Conservation (phyloP, 495 filamentous ascomycete genomes). For the Apiosordaria backusii region DNA sequence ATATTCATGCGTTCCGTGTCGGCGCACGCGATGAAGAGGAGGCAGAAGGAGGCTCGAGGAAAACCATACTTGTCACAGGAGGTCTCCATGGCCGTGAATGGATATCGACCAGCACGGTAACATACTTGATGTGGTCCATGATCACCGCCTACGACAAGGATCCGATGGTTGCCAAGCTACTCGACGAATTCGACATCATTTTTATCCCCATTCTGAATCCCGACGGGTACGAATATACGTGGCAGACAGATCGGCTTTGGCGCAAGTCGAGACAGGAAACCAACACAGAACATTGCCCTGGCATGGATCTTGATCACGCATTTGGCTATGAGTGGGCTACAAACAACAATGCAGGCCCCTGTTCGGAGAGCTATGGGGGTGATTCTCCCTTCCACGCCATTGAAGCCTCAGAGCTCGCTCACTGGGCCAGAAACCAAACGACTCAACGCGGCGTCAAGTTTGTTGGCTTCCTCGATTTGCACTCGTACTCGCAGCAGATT, state of each 20-base stretch:
- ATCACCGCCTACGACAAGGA: conserved; percentile 75
- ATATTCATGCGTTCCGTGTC: conserved; percentile 78
- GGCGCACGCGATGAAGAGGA: conserved; percentile 54
- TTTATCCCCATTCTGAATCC: conserved; percentile 88
- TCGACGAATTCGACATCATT: conserved; percentile 79
- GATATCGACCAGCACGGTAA: conserved; percentile 92
- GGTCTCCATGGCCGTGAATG: conserved; percentile 92
- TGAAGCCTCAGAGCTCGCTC: conserved; percentile 70
- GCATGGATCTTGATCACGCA: conserved; percentile 82
- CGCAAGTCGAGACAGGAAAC: conserved; percentile 91
- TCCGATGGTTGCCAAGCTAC: conserved; percentile 63
- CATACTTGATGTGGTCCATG: conserved; percentile 83
- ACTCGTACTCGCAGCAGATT: conserved; percentile 94
- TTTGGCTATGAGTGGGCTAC: conserved; percentile 85
- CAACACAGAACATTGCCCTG: conserved; percentile 74
- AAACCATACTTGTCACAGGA: conserved; percentile 79
- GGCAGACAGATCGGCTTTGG: conserved; percentile 90
- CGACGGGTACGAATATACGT: conserved; percentile 91
- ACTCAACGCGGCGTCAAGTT: conserved; percentile 64
- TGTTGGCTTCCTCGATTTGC: conserved; percentile 81
- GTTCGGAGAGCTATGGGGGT: conserved; percentile 87
- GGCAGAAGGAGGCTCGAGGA: conserved; percentile 42
- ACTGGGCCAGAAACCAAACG: conserved; percentile 85
- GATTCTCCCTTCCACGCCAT: conserved; percentile 77
- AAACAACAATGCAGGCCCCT: conserved; percentile 69